Base-by-base conservation (phyloP, 345 rosid species). In the Populus pruinosa region DNA sequence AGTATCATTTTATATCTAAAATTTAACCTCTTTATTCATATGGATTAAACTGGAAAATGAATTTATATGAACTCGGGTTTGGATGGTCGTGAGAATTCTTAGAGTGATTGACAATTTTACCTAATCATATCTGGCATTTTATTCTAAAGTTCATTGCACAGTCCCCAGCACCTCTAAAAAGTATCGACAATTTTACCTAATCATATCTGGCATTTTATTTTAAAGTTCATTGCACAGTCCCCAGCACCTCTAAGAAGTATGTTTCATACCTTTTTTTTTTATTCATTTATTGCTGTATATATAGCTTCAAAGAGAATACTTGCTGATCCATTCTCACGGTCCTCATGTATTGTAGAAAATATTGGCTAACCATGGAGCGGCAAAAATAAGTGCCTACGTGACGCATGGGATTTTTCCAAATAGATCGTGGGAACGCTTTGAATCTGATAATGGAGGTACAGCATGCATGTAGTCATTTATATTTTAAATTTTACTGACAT, bases 341-440 rank as follows among this genome's bases (percentile, higher is more conserved):
- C 62, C 64, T 53, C 70, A 43, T 80, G 71, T 78, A 67, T 67
- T 85, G 79, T 78, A 93, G 99, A 96, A 85, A 91, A 91, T 88
- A 67, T 83, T 96, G 83, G 99, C 94, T n/a, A 88, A 91, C 75
- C 97, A 87, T 83, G 97, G 98, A 85, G 99, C 99, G 61, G 82
- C 93, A 38, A 92, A 83, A 83, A 85, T 96, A 77, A 96, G 99
- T 36, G 99, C 99, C 17, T 93, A 92, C 70, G 98, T 96, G 71
- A 93, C 99, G 0, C 99, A 96, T 71, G 99, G 97, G 31, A 96
- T 93, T 74, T 96, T 96, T 86, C 99, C 98, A 16, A 90, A 93
- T 62, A 87, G 79, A 29, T 90, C 99, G 25, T 96, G 98, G 97
- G 88, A 90, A 73, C 96, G 96, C 77, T 96, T 93, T 84, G 74